Evolutionary conservation across 1,139 yeast species (phyloP).

Genomic region (Saccharomyces hybrid): DNA sequence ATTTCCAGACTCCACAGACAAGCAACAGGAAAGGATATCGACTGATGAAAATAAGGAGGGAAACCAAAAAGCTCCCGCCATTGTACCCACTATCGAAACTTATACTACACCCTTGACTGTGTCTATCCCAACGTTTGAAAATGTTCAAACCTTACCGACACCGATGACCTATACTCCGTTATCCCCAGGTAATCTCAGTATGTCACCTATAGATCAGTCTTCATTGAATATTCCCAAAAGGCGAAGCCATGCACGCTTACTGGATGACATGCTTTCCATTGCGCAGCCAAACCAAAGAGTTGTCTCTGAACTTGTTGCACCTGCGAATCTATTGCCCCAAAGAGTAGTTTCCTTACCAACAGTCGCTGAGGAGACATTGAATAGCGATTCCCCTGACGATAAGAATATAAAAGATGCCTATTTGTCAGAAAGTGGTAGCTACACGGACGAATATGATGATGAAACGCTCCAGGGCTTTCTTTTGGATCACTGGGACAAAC

Average conservation of each 20-base stretch:
- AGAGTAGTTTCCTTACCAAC: conserved; percentile 25
- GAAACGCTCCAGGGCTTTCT: conserved; percentile 20
- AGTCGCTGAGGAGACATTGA: conserved; percentile 17
- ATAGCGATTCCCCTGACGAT: conserved; percentile 1
- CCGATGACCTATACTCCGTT: conserved; percentile 27
- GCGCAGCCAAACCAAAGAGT: conserved; percentile 16
- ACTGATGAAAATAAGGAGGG: not conserved
- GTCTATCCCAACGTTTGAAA: conserved; percentile 19
- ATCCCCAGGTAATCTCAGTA: conserved; percentile 14
- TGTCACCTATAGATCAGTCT: conserved; percentile 12
- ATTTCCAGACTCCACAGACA: conserved; percentile 1
- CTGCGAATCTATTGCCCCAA: conserved; percentile 15
- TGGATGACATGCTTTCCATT: not conserved
- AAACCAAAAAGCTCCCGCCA: not conserved
- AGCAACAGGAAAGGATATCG: not conserved
- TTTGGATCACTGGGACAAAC: conserved; percentile 18
- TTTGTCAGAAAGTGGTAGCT: not conserved
- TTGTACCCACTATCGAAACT: not conserved
- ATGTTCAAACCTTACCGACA: conserved; percentile 25
- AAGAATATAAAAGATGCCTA: too few species aligned
- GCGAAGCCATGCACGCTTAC: conserved; percentile 7
- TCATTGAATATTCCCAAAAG: conserved; percentile 13
- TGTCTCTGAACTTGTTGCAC: conserved; percentile 22
- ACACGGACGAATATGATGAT: conserved; percentile 19
- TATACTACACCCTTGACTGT: conserved; percentile 14